Evolutionary conservation across 352 stramenopile genomes (phyloP).

Genomic region (Pythium dissimile): DNA sequence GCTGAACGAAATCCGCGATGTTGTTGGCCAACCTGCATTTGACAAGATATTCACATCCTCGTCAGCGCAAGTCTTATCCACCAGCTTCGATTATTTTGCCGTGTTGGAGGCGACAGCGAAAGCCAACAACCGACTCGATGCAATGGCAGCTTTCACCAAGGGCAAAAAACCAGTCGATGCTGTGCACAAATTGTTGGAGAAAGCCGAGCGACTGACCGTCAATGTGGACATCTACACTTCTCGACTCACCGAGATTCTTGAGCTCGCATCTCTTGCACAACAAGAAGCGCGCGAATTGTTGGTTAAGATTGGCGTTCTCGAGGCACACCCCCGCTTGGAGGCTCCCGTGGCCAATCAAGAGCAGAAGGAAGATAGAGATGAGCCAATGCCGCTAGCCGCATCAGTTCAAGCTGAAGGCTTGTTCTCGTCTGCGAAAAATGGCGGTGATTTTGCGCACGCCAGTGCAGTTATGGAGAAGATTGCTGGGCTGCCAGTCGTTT

Average conservation of each 20-base stretch:
- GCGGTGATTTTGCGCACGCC: slow-evolving; percentile 44
- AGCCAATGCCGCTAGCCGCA: slow-evolving; percentile 8
- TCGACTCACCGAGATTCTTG: slow-evolving; percentile 52
- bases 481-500: slow-evolving; percentile 63
- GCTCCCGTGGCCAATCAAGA: neutral
- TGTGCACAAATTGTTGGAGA: slow-evolving; percentile 63
- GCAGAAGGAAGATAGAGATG: neutral
- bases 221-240: slow-evolving; percentile 66
- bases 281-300: slow-evolving; percentile 52
- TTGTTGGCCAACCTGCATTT: slow-evolving; percentile 51
- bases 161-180: slow-evolving; percentile 68
- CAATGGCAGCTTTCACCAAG: slow-evolving; percentile 26
- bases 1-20: slow-evolving; percentile 74
- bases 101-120: neutral
- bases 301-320: slow-evolving; percentile 46
- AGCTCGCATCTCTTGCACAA: slow-evolving; percentile 40
- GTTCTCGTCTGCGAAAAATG: neutral
- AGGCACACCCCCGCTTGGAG: neutral
- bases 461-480: slow-evolving; percentile 60
- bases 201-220: slow-evolving; percentile 51
- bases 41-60: slow-evolving; percentile 50
- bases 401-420: neutral
- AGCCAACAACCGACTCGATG: slow-evolving; percentile 4
- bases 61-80: neutral
- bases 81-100: slow-evolving; percentile 1